Evolutionary conservation across 2,329 filamentous ascomycete species (phyloP), one percentile per base, ranked within the genome.

Genomic region (Colletotrichum tofieldiae): DNA sequence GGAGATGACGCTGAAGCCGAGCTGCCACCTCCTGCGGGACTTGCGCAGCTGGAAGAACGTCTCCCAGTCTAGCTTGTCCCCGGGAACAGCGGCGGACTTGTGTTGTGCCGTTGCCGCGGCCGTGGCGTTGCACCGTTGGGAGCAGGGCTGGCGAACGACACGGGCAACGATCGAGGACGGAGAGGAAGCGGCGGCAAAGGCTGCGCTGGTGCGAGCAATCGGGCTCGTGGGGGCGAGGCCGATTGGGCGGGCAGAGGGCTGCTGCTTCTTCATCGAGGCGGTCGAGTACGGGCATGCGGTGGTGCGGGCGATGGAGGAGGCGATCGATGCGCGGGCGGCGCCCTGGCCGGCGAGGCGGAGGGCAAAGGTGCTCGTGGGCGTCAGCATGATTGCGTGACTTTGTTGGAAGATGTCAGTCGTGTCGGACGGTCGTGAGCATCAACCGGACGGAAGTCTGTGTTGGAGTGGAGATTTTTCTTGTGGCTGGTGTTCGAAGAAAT

Each of bases 41-140:
- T 94, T 93, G 79, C 96, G 94, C 72, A 98, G 92, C 80, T 91
- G 90, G 87, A 98, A 97, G 87, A 98, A 98, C 64, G 91, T 91
- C 85, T 98, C 93, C 96, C 96, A 98, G 84, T 94, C 90, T 52
- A 95, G 89, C n/a, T 82, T 79, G 45, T 77, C 62, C 63, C 65
- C 65, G 66, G 67, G 55, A 23, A 61, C 69, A 9, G 72, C 32
- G 49, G 72, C 64, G 76, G 77, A 14, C 47, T 59, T 52, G 59
- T 39, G 58, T 69, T 69, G 69, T 59, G 65, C 72, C 51, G 71
- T 58, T 60, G 58, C 60, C 47, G 68, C 51, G 43, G 61, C 59
- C 37, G 65, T 71, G 32, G 74, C 73, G n/a, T 61, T 64, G 37
- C 61, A 54, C 62, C 66, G 75, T 51, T 74, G 74, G 41, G 55